A percentile compares a stretch with the other conserved stretches of the same genome.
Evolutionary conservation across 345 rosid genomes (phyloP).

Genomic region (Hibiscus mutabilis): DNA sequence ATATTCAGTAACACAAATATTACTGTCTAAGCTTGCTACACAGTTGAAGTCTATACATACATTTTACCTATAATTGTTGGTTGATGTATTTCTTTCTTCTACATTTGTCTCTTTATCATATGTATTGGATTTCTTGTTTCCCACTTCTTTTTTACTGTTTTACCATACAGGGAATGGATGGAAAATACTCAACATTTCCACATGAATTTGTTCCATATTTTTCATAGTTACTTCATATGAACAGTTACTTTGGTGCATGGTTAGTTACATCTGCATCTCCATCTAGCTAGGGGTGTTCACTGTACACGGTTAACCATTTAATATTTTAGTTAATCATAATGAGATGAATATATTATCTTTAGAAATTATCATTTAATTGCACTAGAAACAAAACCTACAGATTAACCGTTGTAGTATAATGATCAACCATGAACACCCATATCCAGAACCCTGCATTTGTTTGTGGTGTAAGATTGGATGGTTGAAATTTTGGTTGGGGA

Average conservation of each 20-base stretch:
- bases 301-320: too few relatives aligned
- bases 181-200: not conserved
- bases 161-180: too few relatives aligned
- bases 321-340: too few relatives aligned
- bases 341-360: too few relatives aligned
- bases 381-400: too few relatives aligned
- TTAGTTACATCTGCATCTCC: not conserved
- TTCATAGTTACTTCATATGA: not conserved
- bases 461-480: not conserved
- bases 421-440: too few relatives aligned
- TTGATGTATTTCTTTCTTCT: conserved; percentile 25
- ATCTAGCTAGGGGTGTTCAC: too few relatives aligned
- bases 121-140: conserved; percentile 12
- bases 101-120: not conserved
- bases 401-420: too few relatives aligned
- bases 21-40: too few relatives aligned
- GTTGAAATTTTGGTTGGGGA: conserved; percentile 6
- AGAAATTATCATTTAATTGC: too few relatives aligned
- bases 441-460: not conserved
- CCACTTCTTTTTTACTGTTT: conserved; percentile 7
- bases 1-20: not conserved
- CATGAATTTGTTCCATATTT: not conserved
- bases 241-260: not conserved
- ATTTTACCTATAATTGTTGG: conserved; percentile 21
- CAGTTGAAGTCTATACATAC: too few relatives aligned